These are phyloP conservation scores for Telfairia occidentalis DNA, from an alignment of 331 rosid genomes.

Conservation along the genomic window DNA sequence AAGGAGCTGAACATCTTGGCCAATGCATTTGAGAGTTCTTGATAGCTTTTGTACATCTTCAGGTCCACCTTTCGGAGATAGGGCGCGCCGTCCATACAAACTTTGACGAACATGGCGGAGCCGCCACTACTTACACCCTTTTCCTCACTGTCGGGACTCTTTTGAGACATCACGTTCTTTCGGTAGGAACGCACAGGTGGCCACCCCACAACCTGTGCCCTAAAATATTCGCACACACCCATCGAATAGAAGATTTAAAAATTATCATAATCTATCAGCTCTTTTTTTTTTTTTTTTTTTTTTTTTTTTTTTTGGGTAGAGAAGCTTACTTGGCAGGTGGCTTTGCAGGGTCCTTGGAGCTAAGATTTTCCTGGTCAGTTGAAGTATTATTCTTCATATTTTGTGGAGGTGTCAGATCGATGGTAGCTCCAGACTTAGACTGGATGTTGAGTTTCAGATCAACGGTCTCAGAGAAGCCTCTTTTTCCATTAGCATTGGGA, in stretches of 20 bases:
- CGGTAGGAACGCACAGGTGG: slow-evolving; percentile 91
- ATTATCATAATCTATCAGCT: neutral
- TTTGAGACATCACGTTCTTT: slow-evolving; percentile 79
- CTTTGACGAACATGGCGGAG: slow-evolving; percentile 63
- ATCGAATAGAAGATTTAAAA: neutral
- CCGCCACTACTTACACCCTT: slow-evolving; percentile 18
- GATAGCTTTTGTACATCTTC: slow-evolving; percentile 85
- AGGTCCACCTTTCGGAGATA: slow-evolving; percentile 95
- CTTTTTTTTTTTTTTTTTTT: too few relatives aligned
- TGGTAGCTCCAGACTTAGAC: neutral
- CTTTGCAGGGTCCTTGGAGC: slow-evolving; percentile 15
- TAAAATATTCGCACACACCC: slow-evolving; percentile 12
- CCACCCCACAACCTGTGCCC: slow-evolving; percentile 99
- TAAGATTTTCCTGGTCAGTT: neutral
- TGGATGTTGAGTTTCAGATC: slow-evolving; percentile 18
- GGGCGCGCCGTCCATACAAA: slow-evolving; percentile 97
- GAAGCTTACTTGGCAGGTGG: slow-evolving; percentile 18
- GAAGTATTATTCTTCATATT: neutral
- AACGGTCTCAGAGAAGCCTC: slow-evolving; percentile 20
- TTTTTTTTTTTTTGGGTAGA: too few relatives aligned
- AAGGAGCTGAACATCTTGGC: slow-evolving; percentile 99
- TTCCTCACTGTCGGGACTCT: slow-evolving; percentile 25
- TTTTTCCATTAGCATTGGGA: slow-evolving; percentile 13
- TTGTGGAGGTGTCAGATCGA: neutral
- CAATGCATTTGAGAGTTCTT: slow-evolving; percentile 72